These are phyloP conservation scores for Heliosperma pusillum DNA, from an alignment of 148 eudicot species.

Conservation along the genomic window DNA sequence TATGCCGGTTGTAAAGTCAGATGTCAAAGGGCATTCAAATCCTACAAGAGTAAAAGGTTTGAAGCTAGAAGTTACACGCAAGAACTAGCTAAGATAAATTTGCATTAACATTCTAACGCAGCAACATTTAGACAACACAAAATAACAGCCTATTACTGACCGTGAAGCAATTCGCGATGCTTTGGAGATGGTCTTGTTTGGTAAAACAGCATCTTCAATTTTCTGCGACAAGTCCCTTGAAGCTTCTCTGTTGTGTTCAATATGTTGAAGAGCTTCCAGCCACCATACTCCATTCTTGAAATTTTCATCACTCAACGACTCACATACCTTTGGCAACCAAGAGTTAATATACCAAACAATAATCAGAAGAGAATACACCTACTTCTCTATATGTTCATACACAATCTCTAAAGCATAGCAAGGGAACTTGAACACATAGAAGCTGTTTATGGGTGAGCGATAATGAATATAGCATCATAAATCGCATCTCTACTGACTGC, in stretches of 20 bases:
- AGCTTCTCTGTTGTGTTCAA: slow-evolving; percentile 61
- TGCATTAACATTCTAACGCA: neutral
- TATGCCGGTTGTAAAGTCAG: no score
- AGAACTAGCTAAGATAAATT: neutral
- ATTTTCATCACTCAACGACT: slow-evolving; percentile 38
- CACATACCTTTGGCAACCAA: slow-evolving; percentile 49
- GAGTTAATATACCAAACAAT: neutral
- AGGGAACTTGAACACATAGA: neutral
- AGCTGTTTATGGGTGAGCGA: neutral
- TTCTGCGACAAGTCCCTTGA: slow-evolving; percentile 50
- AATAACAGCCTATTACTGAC: slow-evolving; percentile 35
- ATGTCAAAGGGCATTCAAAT: neutral
- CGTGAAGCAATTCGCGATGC: slow-evolving; percentile 48
- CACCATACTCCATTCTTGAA: slow-evolving; percentile 60
- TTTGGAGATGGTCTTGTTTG: slow-evolving; percentile 50
- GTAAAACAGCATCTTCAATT: slow-evolving; percentile 71
- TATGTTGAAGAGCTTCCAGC: slow-evolving; percentile 65
- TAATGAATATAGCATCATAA: neutral
- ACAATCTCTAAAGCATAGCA: neutral
- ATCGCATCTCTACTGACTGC: neutral
- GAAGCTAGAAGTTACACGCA: neutral
- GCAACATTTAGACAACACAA: slow-evolving; percentile 3
- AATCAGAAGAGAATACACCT: neutral
- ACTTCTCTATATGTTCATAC: neutral
- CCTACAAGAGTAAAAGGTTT: neutral